These are phyloP conservation scores for Pharus latifolius DNA, from an alignment of 176 grass and related monocot species.

Conservation along the genomic window DNA sequence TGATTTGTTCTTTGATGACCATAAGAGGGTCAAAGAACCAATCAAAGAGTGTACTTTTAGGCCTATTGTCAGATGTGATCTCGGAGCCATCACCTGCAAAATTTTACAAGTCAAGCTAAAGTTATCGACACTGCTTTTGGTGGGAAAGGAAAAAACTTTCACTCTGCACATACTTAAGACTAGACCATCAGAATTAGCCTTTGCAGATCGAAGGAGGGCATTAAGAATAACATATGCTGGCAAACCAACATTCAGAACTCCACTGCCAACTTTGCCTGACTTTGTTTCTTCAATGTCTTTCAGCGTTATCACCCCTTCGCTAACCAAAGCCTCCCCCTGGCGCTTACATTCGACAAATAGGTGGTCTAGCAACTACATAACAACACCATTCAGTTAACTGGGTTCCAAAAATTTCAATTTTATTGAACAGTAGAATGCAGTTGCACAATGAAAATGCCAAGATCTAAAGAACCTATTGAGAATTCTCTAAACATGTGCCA, in stretches of 20 bases:
- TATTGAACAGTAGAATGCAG: background rate
- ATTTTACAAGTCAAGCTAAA: background rate
- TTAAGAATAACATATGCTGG: constrained; percentile 92
- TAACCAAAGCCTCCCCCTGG: constrained; percentile 63
- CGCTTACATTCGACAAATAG: constrained; percentile 69
- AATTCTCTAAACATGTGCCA: background rate
- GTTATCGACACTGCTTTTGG: background rate
- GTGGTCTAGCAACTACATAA: constrained; percentile 66
- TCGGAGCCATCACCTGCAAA: constrained; percentile 56
- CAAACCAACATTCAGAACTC: constrained; percentile 67
- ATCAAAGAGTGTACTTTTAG: constrained; percentile 51
- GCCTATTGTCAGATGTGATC: constrained; percentile 80
- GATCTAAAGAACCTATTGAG: background rate
- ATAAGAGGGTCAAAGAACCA: constrained; percentile 98
- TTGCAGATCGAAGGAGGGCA: constrained; percentile 58
- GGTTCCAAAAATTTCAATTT: background rate
- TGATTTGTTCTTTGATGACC: constrained; percentile 92
- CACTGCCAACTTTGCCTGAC: constrained; percentile 60
- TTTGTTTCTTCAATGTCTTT: constrained; percentile 83
- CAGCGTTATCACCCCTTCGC: constrained; percentile 50
- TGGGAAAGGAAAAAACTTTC: background rate
- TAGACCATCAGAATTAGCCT: constrained; percentile 49
- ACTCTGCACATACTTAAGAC: constrained; percentile 55
- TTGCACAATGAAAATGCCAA: background rate
- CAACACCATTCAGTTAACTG: background rate